Evolutionary conservation across 345 rosid species (phyloP), one percentile per base, ranked within the genome.

Genomic region (Dimocarpus longan): DNA sequence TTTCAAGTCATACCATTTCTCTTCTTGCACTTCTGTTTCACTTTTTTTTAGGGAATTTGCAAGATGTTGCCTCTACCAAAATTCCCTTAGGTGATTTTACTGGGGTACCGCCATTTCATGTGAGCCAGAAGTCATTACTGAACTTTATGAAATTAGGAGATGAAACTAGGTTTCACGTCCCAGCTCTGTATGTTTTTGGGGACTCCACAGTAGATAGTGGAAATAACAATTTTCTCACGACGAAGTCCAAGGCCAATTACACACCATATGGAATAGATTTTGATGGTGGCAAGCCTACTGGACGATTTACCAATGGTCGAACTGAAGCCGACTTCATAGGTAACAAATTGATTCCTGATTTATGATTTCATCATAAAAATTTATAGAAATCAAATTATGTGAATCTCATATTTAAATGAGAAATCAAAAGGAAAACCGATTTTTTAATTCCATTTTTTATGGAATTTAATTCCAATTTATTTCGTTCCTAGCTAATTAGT

Each of bases 291-390:
- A 15, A 26, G 11, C 18, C 74, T 26, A 48, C 13, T 15, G 74
- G 74, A 3, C n/a, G 73, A 22, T 22, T n/a, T 56, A 46, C 74
- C 18, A 70, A 48, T 70, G 74, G 74, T 8, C 12, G 62, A 70
- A 70, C 42, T 16, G 12, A 46, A 15, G 74, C 74, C 0, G 74
- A 70, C 22, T 70, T 70, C 28, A 6, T 70, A 12, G 74, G 74
- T 69, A 6, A 43, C 5, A 32, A 46, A 46, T 46, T 46, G 8
- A 46, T 7, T 46, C 52, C 5, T 32, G 37, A 32, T 32, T 32
- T 32, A 32, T 32, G 37, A 32, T 32, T 21, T 6, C 1, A n/a
- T 6, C 9, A 19, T n/a, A 60, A 24, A 0, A 60, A n/a, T 19
- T n/a, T 6, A 42, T 6, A 8, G 44, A 5, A 6, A 42, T 8